phyloP scores from a whole-genome alignment of 208 protist species.

The Trypanosoma lewisi region DNA sequence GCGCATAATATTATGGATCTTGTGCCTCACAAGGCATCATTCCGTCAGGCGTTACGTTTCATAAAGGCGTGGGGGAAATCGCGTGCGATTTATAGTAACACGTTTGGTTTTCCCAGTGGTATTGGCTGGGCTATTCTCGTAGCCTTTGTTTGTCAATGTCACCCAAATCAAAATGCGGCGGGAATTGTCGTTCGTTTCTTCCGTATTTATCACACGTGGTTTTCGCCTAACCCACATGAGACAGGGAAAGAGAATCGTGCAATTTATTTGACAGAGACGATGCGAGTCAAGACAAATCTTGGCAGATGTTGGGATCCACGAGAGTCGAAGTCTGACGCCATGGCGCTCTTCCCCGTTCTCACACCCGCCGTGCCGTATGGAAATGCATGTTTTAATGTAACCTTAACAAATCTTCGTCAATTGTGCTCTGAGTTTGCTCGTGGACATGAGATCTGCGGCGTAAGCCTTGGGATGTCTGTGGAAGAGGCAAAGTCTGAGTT shows the following conservation, averaged over 20 bases:
- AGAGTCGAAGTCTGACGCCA: constrained; percentile 84
- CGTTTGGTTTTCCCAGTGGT: constrained; percentile 96
- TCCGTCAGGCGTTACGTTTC: constrained; percentile 93
- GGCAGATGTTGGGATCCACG: constrained; percentile 82
- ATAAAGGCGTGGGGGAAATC: constrained; percentile 97
- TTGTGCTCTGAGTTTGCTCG: constrained; percentile 94
- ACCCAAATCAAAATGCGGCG: constrained; percentile 94
- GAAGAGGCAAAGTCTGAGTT: constrained; percentile 52
- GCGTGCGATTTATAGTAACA: constrained; percentile 96
- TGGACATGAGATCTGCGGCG: constrained; percentile 78
- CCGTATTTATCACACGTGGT: constrained; percentile 90
- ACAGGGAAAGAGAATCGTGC: constrained; percentile 79
- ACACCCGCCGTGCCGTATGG: constrained; percentile 97
- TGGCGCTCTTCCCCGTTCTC: constrained; percentile 96
- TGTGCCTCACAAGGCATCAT: constrained; percentile 94
- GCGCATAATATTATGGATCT: constrained; percentile 96
- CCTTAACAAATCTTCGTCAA: constrained; percentile 91
- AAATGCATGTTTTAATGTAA: constrained; percentile 98
- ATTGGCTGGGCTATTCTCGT: constrained; percentile 96
- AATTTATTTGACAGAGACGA: constrained; percentile 87
- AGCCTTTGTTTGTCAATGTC: constrained; percentile 97
- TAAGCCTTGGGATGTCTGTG: constrained; percentile 38
- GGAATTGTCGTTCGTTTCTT: constrained; percentile 95
- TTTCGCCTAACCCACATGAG: constrained; percentile 83
- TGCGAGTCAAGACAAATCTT: constrained; percentile 65